These are phyloP conservation scores for Aspergillus sparsus DNA, from an alignment of 495 filamentous ascomycete species.

Conservation along the genomic window DNA sequence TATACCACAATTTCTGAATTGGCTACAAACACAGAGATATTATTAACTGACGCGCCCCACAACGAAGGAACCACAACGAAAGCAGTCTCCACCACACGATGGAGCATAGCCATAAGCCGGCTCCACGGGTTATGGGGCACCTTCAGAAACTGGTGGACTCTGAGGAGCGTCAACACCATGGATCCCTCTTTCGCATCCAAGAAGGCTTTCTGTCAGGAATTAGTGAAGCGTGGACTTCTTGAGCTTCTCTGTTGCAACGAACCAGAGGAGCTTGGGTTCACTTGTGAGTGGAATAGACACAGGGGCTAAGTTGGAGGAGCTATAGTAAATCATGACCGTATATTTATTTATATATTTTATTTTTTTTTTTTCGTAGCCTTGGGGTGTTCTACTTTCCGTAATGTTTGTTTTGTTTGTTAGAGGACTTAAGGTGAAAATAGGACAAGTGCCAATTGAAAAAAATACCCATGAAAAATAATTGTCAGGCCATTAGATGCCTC, in stretches of 20 bases:
- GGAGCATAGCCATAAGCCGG: conserved; percentile 7
- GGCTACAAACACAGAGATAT: conserved; percentile 28
- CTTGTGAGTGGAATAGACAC: too few relatives aligned
- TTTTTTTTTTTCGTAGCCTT: too few relatives aligned
- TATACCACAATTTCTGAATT: conserved; percentile 34
- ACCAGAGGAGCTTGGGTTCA: conserved; percentile 34
- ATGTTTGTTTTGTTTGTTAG: too few relatives aligned
- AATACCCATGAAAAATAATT: too few relatives aligned
- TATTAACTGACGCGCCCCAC: conserved; percentile 15
- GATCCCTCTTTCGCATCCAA: conserved; percentile 17
- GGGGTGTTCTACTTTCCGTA: too few relatives aligned
- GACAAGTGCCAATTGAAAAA: too few relatives aligned
- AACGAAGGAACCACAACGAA: not conserved
- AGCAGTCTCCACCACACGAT: not conserved
- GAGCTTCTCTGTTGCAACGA: conserved; percentile 29
- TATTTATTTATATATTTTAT: too few relatives aligned
- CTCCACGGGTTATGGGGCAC: conserved; percentile 7
- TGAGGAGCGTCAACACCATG: conserved; percentile 10
- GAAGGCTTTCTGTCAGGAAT: conserved; percentile 30
- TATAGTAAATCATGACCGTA: too few relatives aligned
- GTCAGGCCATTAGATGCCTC: too few relatives aligned
- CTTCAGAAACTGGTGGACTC: conserved; percentile 12
- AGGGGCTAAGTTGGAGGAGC: too few relatives aligned
- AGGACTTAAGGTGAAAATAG: too few relatives aligned
- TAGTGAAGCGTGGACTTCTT: conserved; percentile 36